Conservation (phyloP, 306 rosid genomes). For the Cucumis sativus region DNA sequence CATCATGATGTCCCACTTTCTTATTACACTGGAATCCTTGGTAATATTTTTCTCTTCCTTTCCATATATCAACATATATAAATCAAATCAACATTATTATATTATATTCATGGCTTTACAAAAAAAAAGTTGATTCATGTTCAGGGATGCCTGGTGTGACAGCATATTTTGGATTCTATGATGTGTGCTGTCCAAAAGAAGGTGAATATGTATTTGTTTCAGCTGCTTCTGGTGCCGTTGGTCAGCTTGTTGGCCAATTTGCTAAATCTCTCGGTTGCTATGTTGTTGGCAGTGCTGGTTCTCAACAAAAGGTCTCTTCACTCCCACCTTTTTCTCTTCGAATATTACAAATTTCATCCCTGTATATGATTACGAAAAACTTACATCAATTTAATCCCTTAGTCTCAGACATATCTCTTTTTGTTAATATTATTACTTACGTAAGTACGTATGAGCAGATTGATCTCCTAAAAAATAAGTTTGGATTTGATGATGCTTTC, state of each 20-base stretch:
- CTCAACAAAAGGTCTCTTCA: slow-evolving; percentile 5
- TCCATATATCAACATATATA: too few relatives aligned
- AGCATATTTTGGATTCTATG: background rate
- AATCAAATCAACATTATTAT: too few relatives aligned
- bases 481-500: background rate
- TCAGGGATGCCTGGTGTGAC: background rate
- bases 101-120: too few relatives aligned
- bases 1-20: slow-evolving; percentile 37
- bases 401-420: too few relatives aligned
- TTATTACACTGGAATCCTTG: slow-evolving; percentile 52
- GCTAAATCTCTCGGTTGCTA: background rate
- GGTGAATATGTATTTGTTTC: background rate
- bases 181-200: background rate
- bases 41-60: background rate
- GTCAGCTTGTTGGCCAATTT: background rate
- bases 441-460: background rate
- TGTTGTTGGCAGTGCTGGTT: background rate
- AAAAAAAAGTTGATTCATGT: too few relatives aligned
- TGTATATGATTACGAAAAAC: too few relatives aligned
- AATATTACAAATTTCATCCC: too few relatives aligned
- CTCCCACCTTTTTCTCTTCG: too few relatives aligned
- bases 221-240: background rate
- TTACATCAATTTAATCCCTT: too few relatives aligned
- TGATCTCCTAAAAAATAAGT: background rate
- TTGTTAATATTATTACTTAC: background rate